A percentile compares a stretch with the other conserved stretches of the same genome.
phyloP scores from a whole-genome alignment of 2,329 filamentous ascomycete species.

The Cryoendolithus antarcticus region DNA sequence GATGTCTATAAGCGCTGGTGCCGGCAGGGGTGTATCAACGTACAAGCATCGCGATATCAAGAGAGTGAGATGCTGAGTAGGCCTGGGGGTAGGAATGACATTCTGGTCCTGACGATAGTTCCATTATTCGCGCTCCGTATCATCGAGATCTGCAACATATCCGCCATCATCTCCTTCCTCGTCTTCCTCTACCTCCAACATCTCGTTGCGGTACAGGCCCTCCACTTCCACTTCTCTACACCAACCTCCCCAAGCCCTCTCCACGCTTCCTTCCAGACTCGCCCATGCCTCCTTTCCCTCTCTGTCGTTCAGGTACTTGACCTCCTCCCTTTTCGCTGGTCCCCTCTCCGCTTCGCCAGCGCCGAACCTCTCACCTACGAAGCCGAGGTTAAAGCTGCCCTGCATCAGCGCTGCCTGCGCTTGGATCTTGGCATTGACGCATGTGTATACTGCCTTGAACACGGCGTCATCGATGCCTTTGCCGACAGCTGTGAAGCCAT shows the following conservation, averaged over 20 bases:
- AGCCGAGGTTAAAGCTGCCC: conserved; percentile 27
- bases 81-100: no score
- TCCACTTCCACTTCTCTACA: conserved; percentile 28
- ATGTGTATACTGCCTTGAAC: conserved; percentile 33
- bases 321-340: conserved; percentile 28
- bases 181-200: conserved; percentile 9
- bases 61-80: no score
- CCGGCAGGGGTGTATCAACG: no score
- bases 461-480: conserved; percentile 33
- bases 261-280: conserved; percentile 19
- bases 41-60: no score
- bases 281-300: conserved; percentile 31
- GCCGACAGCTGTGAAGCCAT: conserved; percentile 34
- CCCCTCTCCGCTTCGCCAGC: conserved; percentile 28
- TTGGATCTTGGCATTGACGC: conserved; percentile 28
- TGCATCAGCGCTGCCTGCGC: conserved; percentile 26
- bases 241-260: conserved; percentile 33
- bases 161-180: not conserved
- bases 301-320: conserved; percentile 30
- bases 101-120: no score
- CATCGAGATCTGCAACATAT: conserved; percentile 1
- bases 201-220: conserved; percentile 27
- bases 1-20: no score
- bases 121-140: not conserved
- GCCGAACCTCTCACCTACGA: conserved; percentile 25